A percentile compares a stretch with the other conserved stretches of the same genome.
Conservation (phyloP, 176 grass and related monocot species). For the Rhynchospora pubera region DNA sequence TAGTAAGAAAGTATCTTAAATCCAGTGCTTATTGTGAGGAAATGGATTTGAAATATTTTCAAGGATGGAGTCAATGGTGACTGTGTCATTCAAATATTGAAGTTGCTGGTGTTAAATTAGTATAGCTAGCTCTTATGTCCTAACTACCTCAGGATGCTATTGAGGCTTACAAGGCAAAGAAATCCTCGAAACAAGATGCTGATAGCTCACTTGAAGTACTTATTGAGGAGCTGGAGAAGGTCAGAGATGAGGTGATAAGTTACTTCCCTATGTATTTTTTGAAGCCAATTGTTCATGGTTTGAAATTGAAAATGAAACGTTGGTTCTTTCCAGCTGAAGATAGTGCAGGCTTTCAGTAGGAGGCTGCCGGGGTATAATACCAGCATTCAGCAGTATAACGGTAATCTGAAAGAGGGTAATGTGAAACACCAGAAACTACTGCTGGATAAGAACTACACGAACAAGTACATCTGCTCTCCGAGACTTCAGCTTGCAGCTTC, state of each 20-base stretch:
- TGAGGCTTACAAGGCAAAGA: slow-evolving; percentile 55
- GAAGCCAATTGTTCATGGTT: not conserved
- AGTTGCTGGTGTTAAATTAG: too few species aligned
- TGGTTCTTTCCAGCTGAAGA: slow-evolving; percentile 53
- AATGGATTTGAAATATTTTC: too few species aligned
- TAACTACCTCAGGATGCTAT: slow-evolving; percentile 34
- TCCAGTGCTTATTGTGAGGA: not conserved
- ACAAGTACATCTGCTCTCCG: slow-evolving; percentile 53
- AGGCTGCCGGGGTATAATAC: slow-evolving; percentile 70
- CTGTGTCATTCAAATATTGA: too few species aligned
- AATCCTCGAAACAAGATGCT: slow-evolving; percentile 31
- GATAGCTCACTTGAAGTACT: slow-evolving; percentile 30
- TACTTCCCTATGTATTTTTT: not conserved
- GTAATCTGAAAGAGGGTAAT: slow-evolving; percentile 73
- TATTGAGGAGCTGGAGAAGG: slow-evolving; percentile 55
- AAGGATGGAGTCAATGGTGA: too few species aligned
- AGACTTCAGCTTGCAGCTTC: slow-evolving; percentile 1
- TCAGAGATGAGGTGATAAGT: slow-evolving; percentile 53
- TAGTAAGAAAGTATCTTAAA: slow-evolving; percentile 26
- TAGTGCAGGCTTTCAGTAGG: slow-evolving; percentile 67
- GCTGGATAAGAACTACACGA: slow-evolving; percentile 77
- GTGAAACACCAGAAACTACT: slow-evolving; percentile 59
- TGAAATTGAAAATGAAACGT: slow-evolving; percentile 5
- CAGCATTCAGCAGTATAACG: slow-evolving; percentile 88
- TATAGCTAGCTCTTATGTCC: not conserved